Base-by-base conservation (phyloP, 352 stramenopile genomes). In the Globisporangium parvum region DNA sequence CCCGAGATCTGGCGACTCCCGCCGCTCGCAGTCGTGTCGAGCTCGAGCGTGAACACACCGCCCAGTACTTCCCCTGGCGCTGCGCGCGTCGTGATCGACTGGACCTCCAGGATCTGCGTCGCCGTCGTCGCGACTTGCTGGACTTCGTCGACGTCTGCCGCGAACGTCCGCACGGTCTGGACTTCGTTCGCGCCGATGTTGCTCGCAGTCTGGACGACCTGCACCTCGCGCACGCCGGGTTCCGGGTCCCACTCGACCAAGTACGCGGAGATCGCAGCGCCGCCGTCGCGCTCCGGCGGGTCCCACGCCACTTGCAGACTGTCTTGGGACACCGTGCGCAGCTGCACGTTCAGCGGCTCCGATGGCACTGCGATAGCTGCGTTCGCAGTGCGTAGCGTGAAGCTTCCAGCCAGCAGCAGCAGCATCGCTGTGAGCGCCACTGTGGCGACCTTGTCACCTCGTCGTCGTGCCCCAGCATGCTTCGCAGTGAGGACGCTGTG, bases 131-230 rank as follows among this genome's bases (percentile, higher is more conserved):
- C 77, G 47, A 98, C 75, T 44, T 85, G 61, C 66, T 98, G 93
- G 26, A 97, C 75, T 59, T 97, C 93, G 57, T 96, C 78, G 6
- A 98, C 75, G 47, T 95, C 75, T 5, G 53, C 66, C 0, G 79
- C 83, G 28, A 78, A 88, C 1, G 87, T 98, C 56, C 87, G 85
- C 63, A 98, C 90, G 9, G 74, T 93, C 73, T 98, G 93, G 41
- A 98, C 79, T 66, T 98, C 93, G 68, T 98, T 98, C 20, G 93
- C 62, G 44, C 88, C 90, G 0, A 90, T 90, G 66, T 96, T 91
- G 31, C 76, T 74, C 17, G 60, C 73, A 23, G 85, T 93, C 35
- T 64, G 75, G 23, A 97, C 80, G 20, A 86, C 70, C 64, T 98
- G 93, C n/a, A 97, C 77, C 62, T 97, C 91, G 39, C 79, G 76